Conservation (phyloP, 2,329 filamentous ascomycete genomes). For the Nakataea oryzae region DNA sequence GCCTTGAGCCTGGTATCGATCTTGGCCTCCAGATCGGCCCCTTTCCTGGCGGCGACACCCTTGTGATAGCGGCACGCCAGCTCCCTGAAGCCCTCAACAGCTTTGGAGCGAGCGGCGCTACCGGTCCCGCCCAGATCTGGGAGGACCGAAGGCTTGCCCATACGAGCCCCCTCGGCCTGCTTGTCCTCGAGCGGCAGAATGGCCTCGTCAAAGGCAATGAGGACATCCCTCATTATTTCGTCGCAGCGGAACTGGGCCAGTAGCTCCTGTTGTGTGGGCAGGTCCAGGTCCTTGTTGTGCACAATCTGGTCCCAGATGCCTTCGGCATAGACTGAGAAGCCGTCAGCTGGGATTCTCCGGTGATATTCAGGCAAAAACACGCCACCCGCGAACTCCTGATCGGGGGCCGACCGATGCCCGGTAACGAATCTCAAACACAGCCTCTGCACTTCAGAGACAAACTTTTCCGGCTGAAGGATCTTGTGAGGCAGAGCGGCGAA, state of each 20-base stretch:
- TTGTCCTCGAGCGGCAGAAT: slow-evolving; percentile 77
- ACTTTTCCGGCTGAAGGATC: slow-evolving; percentile 88
- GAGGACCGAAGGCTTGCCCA: slow-evolving; percentile 66
- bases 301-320: slow-evolving; percentile 98
- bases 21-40: slow-evolving; percentile 73
- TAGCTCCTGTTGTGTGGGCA: slow-evolving; percentile 94
- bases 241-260: slow-evolving; percentile 96
- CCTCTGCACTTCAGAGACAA: slow-evolving; percentile 67
- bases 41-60: slow-evolving; percentile 81
- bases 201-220: slow-evolving; percentile 71
- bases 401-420: slow-evolving; percentile 64
- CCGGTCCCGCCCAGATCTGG: slow-evolving; percentile 65
- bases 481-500: slow-evolving; percentile 96
- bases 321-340: slow-evolving; percentile 88
- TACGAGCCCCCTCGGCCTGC: slow-evolving; percentile 62
- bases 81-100: slow-evolving; percentile 74
- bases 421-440: slow-evolving; percentile 74
- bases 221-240: slow-evolving; percentile 85
- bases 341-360: slow-evolving; percentile 88
- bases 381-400: slow-evolving; percentile 66
- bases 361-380: slow-evolving; percentile 93
- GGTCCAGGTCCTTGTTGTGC: slow-evolving; percentile 93
- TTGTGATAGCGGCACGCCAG: slow-evolving; percentile 96
- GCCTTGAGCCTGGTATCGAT: slow-evolving; percentile 81
- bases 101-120: slow-evolving; percentile 58